A percentile compares a stretch with the other conserved stretches of the same genome.
Conservation (phyloP, 257 asterid genomes). For the Solanum paucissectum region DNA sequence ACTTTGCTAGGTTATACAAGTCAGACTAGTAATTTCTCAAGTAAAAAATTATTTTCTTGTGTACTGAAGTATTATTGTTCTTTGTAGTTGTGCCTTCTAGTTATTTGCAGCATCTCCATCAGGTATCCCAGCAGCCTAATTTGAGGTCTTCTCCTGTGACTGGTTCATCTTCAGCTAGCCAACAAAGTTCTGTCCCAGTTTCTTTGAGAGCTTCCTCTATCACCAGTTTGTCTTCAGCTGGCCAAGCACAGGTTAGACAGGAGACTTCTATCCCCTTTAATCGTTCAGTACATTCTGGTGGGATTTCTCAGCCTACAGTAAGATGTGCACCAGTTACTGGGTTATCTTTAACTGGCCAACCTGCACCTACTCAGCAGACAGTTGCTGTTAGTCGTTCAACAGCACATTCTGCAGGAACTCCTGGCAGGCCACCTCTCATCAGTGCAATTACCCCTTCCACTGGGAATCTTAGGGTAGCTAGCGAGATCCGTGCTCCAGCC, state of each 20-base stretch:
- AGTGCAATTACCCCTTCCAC: constrained; percentile 30
- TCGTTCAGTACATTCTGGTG: neutral
- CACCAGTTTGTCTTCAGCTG: constrained; percentile 6
- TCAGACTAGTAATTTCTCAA: neutral
- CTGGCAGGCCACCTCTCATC: constrained; percentile 52
- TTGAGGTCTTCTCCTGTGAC: constrained; percentile 12
- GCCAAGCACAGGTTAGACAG: constrained; percentile 6
- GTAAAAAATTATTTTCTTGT: neutral
- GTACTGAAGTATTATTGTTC: constrained; percentile 2
- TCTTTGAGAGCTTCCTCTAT: neutral
- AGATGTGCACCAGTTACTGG: constrained; percentile 8
- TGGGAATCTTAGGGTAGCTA: constrained; percentile 25
- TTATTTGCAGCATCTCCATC: constrained; percentile 33
- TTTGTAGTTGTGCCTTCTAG: constrained; percentile 31
- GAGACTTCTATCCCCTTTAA: neutral
- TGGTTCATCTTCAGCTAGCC: constrained; percentile 5
- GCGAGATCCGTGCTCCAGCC: constrained; percentile 34
- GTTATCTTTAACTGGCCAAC: constrained; percentile 6
- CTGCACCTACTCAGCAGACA: constrained; percentile 16
- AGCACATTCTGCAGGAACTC: constrained; percentile 23
- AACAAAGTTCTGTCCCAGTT: neutral
- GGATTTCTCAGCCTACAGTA: neutral
- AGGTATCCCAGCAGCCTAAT: constrained; percentile 16
- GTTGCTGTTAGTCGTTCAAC: constrained; percentile 20
- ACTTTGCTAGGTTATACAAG: neutral